A percentile compares a stretch with the other conserved stretches of the same genome.
Evolutionary conservation across 768 basidiomycete species (phyloP).

Genomic region (Hygrophoropsis aurantiaca): DNA sequence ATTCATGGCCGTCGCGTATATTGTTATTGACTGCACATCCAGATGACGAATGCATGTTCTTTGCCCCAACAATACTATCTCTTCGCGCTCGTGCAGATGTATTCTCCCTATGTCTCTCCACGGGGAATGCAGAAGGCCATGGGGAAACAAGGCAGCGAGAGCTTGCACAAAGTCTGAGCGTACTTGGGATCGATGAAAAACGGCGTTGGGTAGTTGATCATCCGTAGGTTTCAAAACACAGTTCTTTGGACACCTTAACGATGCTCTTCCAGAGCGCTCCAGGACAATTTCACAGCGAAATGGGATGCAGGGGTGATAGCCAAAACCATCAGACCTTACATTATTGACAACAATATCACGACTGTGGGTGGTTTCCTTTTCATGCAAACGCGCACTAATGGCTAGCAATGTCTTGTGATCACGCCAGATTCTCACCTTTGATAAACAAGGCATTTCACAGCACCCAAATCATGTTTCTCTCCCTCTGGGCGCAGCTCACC

Average conservation of each 20-base stretch:
- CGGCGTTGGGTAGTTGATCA: conserved; percentile 66
- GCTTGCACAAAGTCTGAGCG: conserved; percentile 58
- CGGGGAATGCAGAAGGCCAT: conserved; percentile 77
- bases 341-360: conserved; percentile 57
- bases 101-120: conserved; percentile 72
- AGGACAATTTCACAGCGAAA: conserved; percentile 66
- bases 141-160: conserved; percentile 62
- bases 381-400: too few relatives aligned
- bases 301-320: conserved; percentile 70
- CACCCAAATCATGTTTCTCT: conserved; percentile 88
- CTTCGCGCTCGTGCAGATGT: conserved; percentile 36
- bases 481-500: conserved; percentile 49
- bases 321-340: conserved; percentile 55
- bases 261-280: conserved; percentile 50
- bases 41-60: conserved; percentile 95
- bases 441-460: conserved; percentile 68
- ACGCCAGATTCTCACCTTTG: conserved; percentile 82
- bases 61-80: conserved; percentile 76
- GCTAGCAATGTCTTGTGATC: conserved; percentile 2
- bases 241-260: conserved; percentile 10
- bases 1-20: conserved; percentile 27
- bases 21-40: conserved; percentile 89
- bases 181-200: conserved; percentile 59
- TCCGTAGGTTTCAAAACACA: conserved; percentile 49
- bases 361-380: conserved; percentile 45